These are phyloP conservation scores for Globisporangium middletonii DNA, from an alignment of 352 stramenopile species.

Conservation along the genomic window DNA sequence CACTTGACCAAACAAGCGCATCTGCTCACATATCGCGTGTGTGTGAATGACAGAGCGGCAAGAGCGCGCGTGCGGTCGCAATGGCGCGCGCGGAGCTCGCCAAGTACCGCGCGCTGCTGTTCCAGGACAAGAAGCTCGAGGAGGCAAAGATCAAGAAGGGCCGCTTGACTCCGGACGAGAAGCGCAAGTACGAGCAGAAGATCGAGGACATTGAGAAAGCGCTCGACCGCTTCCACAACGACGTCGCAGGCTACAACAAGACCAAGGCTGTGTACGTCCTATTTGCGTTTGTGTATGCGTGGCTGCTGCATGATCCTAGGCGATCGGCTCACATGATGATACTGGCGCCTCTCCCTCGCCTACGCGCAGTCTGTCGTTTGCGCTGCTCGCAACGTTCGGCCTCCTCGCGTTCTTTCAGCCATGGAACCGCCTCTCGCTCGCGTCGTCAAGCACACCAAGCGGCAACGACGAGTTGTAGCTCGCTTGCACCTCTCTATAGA, in stretches of 20 bases:
- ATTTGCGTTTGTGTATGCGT: neutral
- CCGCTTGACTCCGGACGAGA: slow-evolving; percentile 44
- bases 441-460: neutral
- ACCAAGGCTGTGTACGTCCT: slow-evolving; percentile 67
- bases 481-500: neutral
- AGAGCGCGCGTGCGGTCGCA: slow-evolving; percentile 64
- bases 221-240: slow-evolving; percentile 71
- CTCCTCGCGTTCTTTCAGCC: slow-evolving; percentile 75
- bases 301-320: too few species aligned
- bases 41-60: slow-evolving; percentile 28
- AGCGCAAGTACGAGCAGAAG: slow-evolving; percentile 62
- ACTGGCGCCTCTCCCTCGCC: too few species aligned
- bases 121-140: slow-evolving; percentile 83
- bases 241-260: slow-evolving; percentile 72
- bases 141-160: slow-evolving; percentile 61
- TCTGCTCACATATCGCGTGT: neutral
- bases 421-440: slow-evolving; percentile 27
- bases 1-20: neutral
- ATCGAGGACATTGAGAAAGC: slow-evolving; percentile 62
- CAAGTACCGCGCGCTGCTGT: slow-evolving; percentile 74
- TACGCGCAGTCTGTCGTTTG: slow-evolving; percentile 28
- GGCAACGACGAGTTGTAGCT: slow-evolving; percentile 42
- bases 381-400: slow-evolving; percentile 44
- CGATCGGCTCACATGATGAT: too few species aligned
- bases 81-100: slow-evolving; percentile 75